A percentile compares a stretch with the other conserved stretches of the same genome.
phyloP scores from a whole-genome alignment of 2,329 filamentous ascomycete genomes.

The Colletotrichum sojae region DNA sequence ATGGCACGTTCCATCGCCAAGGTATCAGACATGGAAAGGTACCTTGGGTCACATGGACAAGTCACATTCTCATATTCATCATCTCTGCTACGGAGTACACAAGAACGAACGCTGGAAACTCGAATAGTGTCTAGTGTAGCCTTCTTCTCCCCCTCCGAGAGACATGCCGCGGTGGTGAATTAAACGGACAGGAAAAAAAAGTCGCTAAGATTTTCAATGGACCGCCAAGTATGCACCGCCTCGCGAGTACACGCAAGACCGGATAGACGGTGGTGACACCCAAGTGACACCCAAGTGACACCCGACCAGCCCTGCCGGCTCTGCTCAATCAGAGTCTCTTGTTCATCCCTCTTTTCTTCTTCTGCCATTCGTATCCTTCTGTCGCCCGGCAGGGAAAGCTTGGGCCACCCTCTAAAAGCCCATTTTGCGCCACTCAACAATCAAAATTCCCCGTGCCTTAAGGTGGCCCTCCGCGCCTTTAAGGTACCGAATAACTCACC shows the following conservation, averaged over 20 bases:
- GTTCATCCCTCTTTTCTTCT: conserved; percentile 33
- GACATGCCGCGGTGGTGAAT: too few relatives aligned
- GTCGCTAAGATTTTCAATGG: background rate
- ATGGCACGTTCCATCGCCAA: conserved; percentile 22
- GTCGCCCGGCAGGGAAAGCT: conserved; percentile 12
- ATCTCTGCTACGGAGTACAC: too few relatives aligned
- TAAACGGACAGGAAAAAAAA: too few relatives aligned
- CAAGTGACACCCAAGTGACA: background rate
- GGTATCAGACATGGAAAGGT: conserved; percentile 7
- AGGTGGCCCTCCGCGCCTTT: conserved; percentile 7
- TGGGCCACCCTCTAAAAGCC: conserved; percentile 28
- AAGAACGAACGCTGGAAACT: too few relatives aligned
- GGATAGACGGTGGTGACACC: background rate
- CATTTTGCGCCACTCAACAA: conserved; percentile 13
- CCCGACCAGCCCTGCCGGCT: background rate
- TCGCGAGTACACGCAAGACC: conserved; percentile 35
- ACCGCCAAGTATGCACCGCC: conserved; percentile 40
- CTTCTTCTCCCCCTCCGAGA: too few relatives aligned
- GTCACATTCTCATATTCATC: too few relatives aligned
- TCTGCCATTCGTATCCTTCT: conserved; percentile 15
- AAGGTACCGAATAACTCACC: too few relatives aligned
- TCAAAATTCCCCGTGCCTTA: conserved; percentile 2
- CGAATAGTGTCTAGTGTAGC: too few relatives aligned
- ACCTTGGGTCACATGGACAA: background rate
- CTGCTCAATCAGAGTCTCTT: conserved; percentile 4